Conservation (phyloP, 352 stramenopile species). For the Pythium coloratum region DNA sequence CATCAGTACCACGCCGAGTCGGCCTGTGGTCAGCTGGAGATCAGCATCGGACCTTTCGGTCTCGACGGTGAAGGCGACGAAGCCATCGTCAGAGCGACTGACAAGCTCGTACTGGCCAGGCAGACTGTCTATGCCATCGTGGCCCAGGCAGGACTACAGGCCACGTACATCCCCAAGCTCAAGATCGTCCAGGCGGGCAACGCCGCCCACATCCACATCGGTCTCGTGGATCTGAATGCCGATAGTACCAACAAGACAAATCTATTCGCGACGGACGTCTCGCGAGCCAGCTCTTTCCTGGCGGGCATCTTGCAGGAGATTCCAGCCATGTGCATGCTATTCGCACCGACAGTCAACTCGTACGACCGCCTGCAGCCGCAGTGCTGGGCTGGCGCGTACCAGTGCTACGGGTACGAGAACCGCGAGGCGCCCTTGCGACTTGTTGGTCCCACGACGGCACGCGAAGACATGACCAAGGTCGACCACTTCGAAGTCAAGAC, state of each 20-base stretch:
- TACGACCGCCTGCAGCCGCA: constrained; percentile 33
- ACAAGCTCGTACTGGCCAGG: constrained; percentile 30
- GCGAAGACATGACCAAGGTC: not conserved
- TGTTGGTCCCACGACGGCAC: constrained; percentile 11
- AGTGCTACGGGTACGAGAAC: constrained; percentile 42
- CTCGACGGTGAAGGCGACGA: not conserved
- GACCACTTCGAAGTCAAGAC: constrained; percentile 39
- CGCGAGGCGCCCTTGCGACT: constrained; percentile 31
- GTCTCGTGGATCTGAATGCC: constrained; percentile 13
- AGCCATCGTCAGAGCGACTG: constrained; percentile 23
- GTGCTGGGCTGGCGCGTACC: constrained; percentile 33
- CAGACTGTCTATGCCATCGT: constrained; percentile 31
- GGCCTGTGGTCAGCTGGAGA: constrained; percentile 35
- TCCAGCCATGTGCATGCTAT: constrained; percentile 28
- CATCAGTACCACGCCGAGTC: constrained; percentile 39
- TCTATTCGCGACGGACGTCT: constrained; percentile 14
- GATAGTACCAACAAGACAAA: not conserved
- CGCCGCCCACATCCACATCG: constrained; percentile 30
- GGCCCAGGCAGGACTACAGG: constrained; percentile 18
- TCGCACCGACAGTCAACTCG: constrained; percentile 31
- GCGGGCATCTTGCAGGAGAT: constrained; percentile 28
- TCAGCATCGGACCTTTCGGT: constrained; percentile 31
- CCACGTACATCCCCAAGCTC: constrained; percentile 32
- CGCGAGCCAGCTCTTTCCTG: constrained; percentile 13
- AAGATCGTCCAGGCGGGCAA: constrained; percentile 16